Base-by-base conservation (phyloP, 176 grass and related monocot genomes). In the Alloteropsis semialata region DNA sequence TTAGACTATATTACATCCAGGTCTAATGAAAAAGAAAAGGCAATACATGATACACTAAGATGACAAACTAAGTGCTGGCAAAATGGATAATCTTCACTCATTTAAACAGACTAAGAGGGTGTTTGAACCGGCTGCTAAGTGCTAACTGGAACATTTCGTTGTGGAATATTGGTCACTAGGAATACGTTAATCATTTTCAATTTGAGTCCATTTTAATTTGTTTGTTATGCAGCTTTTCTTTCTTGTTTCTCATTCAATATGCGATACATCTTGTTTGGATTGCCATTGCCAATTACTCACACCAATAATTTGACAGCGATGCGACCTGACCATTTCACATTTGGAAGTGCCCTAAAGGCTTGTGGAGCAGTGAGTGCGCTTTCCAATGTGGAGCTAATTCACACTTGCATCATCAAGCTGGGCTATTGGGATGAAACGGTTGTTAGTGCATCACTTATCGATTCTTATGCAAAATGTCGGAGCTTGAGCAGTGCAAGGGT, bases 401-500 rank as follows among this genome's bases (percentile, higher is more conserved):
- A 94, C 70, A 64, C 83, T 69, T 90, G 75, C 60, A 57, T 89
- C 77, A 58, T 92, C 76, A 94, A 97, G 74, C 84, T 90, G 73
- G 94, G 92, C 65, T 94, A 77, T 72, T 76, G 36, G 71, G 65
- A 54, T 21, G 80, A 97, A 80, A 84, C 38, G 34, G 60, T 94
- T 38, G 77, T 90, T 45, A 76, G 46, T 55, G 83, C 85, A 63
- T 90, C 94, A 57, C 88, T 97, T 63, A 84, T 97, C 29, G 87
- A 97, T 83, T 76, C 91, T 67, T 92, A 94, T 74, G 73, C 85
- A 69, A 97, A 94, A 90, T 92, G 89, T 79, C 72, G 38, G 65
- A 89, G 85, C n/a, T 82, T 94, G 77, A 74, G 25, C 21, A 86
- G 49, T 13, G 94, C 94, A 25, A 84, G 59, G 76, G 37, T 27